Evolutionary conservation across 352 stramenopile genomes (phyloP).

Genomic region (Phytopythium cucurbitacearum): DNA sequence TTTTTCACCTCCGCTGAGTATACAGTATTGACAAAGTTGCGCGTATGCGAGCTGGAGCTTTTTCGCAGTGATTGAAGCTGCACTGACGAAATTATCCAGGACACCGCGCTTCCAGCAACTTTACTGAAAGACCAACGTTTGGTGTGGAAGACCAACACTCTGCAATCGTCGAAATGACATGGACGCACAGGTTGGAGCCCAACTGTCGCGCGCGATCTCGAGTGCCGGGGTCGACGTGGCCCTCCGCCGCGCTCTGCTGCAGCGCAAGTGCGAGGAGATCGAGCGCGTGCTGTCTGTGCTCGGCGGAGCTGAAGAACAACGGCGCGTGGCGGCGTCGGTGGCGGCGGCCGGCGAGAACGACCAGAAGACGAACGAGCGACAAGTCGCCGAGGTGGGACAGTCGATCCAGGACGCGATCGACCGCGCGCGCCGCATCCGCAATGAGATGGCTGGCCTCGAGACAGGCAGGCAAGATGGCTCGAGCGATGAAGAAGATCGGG

Average conservation of each 20-base stretch:
- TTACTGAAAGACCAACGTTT: too few relatives aligned
- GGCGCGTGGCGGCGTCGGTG: background rate
- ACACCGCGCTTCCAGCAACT: too few relatives aligned
- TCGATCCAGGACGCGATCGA: slow-evolving; percentile 46
- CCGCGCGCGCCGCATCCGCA: slow-evolving; percentile 30
- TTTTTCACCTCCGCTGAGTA: too few relatives aligned
- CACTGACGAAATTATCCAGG: too few relatives aligned
- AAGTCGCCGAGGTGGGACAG: slow-evolving; percentile 21
- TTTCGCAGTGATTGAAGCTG: too few relatives aligned
- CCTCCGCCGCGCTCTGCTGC: slow-evolving; percentile 24
- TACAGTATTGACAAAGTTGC: too few relatives aligned
- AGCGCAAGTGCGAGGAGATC: slow-evolving; percentile 35
- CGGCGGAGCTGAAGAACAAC: background rate
- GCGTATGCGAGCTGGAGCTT: too few relatives aligned
- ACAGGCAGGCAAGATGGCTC: background rate
- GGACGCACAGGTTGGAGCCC: slow-evolving; percentile 5
- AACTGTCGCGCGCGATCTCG: slow-evolving; percentile 15
- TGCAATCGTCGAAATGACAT: too few relatives aligned
- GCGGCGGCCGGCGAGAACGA: slow-evolving; percentile 1
- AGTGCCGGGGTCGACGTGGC: slow-evolving; percentile 28
- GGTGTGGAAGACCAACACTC: too few relatives aligned
- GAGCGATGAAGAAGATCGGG: background rate
- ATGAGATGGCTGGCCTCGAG: slow-evolving; percentile 5
- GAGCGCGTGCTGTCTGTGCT: slow-evolving; percentile 22
- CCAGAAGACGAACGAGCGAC: slow-evolving; percentile 6